Conservation (phyloP, 2,329 filamentous ascomycete genomes). For the Fusarium sp. region DNA sequence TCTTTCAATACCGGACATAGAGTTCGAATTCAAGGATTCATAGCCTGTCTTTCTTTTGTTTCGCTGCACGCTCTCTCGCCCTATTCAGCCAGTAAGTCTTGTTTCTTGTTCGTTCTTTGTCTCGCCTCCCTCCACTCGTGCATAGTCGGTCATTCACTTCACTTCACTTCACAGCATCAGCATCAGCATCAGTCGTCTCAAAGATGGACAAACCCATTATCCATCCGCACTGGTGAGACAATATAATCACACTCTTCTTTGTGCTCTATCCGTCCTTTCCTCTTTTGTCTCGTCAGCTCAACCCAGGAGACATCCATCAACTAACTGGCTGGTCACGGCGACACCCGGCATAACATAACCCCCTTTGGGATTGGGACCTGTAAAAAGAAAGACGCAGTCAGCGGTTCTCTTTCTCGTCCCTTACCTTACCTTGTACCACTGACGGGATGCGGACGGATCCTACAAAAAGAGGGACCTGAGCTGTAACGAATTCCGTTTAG, state of each 20-base stretch:
- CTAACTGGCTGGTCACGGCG: slow-evolving; percentile 20
- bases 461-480: slow-evolving; percentile 22
- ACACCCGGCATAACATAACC: slow-evolving; percentile 15
- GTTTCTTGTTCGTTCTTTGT: background rate
- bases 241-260: slow-evolving; percentile 25
- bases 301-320: slow-evolving; percentile 16
- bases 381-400: slow-evolving; percentile 19
- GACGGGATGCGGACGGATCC: slow-evolving; percentile 15
- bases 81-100: background rate
- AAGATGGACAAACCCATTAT: slow-evolving; percentile 31
- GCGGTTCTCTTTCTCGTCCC: background rate
- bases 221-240: slow-evolving; percentile 29
- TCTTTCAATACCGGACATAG: slow-evolving; percentile 1
- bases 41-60: slow-evolving; percentile 7
- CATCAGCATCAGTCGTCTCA: slow-evolving; percentile 7
- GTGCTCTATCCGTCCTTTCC: slow-evolving; percentile 3
- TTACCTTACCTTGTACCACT: slow-evolving; percentile 1
- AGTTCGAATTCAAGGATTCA: background rate
- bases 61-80: slow-evolving; percentile 3
- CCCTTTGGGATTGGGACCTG: background rate
- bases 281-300: slow-evolving; percentile 13
- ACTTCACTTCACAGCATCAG: background rate
- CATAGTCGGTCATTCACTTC: slow-evolving; percentile 23
- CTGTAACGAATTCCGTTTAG: slow-evolving; percentile 46
- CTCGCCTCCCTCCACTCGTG: slow-evolving; percentile 23